phyloP scores from a whole-genome alignment of 2,329 filamentous ascomycete species.

The Onygena corvina region DNA sequence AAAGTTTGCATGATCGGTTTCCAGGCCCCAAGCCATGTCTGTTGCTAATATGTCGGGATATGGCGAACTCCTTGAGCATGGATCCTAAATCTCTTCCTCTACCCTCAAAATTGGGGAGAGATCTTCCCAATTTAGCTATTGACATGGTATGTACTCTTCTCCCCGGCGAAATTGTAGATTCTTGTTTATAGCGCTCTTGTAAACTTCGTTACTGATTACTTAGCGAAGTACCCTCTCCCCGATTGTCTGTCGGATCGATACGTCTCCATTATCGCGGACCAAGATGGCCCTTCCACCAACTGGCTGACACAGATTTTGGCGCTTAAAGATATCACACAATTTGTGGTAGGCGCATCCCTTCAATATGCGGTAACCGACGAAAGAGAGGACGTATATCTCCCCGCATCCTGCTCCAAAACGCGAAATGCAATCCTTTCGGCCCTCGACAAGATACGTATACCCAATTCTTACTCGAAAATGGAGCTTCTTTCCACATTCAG shows the following conservation, averaged over 20 bases:
- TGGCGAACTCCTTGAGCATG: constrained; percentile 25
- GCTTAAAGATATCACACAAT: constrained; percentile 31
- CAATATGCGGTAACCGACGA: constrained; percentile 30
- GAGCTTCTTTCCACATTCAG: constrained; percentile 30
- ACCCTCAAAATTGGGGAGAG: constrained; percentile 24
- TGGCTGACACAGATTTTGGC: constrained; percentile 33
- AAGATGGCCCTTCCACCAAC: constrained; percentile 21
- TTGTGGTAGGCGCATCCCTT: constrained; percentile 31
- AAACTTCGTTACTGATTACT: constrained; percentile 6
- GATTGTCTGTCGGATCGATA: constrained; percentile 27
- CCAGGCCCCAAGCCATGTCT: constrained; percentile 30
- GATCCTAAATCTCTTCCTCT: constrained; percentile 28
- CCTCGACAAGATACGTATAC: constrained; percentile 28
- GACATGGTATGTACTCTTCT: constrained; percentile 26
- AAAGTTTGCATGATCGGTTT: constrained; percentile 32
- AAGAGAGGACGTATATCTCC: constrained; percentile 26
- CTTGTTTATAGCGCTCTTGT: too few relatives aligned
- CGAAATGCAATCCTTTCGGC: constrained; percentile 30
- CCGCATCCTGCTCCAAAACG: constrained; percentile 25
- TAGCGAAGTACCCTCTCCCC: constrained; percentile 28
- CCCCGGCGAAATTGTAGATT: background rate
- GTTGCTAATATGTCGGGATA: constrained; percentile 30
- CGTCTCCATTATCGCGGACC: constrained; percentile 26
- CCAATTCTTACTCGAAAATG: constrained; percentile 25
- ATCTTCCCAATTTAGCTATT: constrained; percentile 28